Evolutionary conservation across 1,284 basidiomycete genomes (phyloP), one percentile per base, ranked within the genome.

Genomic region (Hymenochaete sp.): DNA sequence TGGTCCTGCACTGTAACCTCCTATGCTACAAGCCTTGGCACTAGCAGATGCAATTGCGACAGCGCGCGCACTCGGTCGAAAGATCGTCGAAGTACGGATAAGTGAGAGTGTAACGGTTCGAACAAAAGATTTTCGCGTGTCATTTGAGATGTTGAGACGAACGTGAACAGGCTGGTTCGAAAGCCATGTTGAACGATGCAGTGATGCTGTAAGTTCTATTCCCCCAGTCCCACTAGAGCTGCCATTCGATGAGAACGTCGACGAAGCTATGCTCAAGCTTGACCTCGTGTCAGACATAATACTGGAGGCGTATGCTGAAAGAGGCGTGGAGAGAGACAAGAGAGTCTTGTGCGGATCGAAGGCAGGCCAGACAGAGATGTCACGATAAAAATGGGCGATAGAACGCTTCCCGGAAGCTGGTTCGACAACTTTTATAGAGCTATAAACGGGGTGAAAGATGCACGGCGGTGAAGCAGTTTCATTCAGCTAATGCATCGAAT

Each of bases 351-450:
- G 65, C 0, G 85, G 79, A 51, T 89, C 76, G 21, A 93, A 66
- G 43, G 80, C 80, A 1, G 93, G 92, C 73, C 83, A 91, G 24
- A 96, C 67, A 44, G 84, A 78, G 57, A 91, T 82, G 29, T 82
- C 71, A 2, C 93, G 81, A 63, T 95, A 96, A 60, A 96, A 95
- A 62, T 97, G 93, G 0, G 92, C 86, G 38, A 96, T 85, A 4
- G 88, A 90, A 6, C 79, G 72, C 56, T 74, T 72, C 35, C 65
- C 66, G 21, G 75, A 72, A 31, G 68, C 64, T 2, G 75, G 61
- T 46, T 89, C 80, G 60, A 86, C 86, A 42, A 96, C 75, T 63
- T 87, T 86, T 60, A 93, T 70, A 2, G 87, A 91, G 2, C 85
- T 77, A 44, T 42, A 45, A 28, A 25, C 36, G 32, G 24, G 31